A percentile compares a stretch with the other conserved stretches of the same genome.
These are phyloP conservation scores for Davidsoniella eucalypti DNA, from an alignment of 2,329 filamentous ascomycete genomes.

Conservation along the genomic window DNA sequence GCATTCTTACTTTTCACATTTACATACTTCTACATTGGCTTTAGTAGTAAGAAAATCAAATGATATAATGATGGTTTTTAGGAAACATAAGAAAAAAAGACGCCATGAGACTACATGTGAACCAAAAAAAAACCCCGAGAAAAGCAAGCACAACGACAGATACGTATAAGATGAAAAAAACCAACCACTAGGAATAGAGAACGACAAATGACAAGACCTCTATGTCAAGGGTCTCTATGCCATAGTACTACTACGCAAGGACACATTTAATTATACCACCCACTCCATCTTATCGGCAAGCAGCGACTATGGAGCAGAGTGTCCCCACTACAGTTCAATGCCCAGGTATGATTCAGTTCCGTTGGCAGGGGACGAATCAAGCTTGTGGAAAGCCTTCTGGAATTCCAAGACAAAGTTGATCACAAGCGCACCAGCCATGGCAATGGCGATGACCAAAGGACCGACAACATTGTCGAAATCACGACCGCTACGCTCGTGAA, in stretches of 20 bases:
- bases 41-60: background rate
- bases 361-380: background rate
- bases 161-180: background rate
- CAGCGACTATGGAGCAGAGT: background rate
- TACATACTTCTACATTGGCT: too few species aligned
- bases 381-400: conserved; percentile 10
- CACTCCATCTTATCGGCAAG: background rate
- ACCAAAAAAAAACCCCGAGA: conserved; percentile 2
- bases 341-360: conserved; percentile 4
- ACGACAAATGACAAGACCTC: background rate
- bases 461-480: conserved; percentile 86
- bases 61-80: background rate
- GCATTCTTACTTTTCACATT: too few species aligned
- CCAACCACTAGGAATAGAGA: background rate
- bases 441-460: conserved; percentile 66
- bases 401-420: conserved; percentile 85
- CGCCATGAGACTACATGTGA: background rate
- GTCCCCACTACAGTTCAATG: conserved; percentile 3
- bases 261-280: too few species aligned
- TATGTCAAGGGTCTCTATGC: background rate
- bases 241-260: too few species aligned
- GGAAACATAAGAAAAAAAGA: background rate
- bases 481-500: conserved; percentile 68
- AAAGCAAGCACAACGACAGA: background rate
- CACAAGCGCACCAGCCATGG: conserved; percentile 60